Conservation (phyloP, 495 filamentous ascomycete genomes). For the Cladorrhinum samala region DNA sequence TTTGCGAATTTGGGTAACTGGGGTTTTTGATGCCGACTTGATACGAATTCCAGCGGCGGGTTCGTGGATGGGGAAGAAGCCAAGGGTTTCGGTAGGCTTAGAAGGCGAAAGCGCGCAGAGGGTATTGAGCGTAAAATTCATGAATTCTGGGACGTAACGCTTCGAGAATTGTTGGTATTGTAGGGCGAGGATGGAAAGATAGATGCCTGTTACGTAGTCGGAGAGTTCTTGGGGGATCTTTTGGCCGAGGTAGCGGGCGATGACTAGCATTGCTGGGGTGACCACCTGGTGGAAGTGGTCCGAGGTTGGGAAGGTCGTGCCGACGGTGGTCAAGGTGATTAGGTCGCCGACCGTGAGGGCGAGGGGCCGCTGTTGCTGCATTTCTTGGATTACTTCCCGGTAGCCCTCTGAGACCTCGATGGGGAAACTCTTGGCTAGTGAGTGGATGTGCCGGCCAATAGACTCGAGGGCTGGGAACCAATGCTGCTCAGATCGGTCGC, state of each 20-base stretch:
- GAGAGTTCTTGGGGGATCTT: constrained; percentile 55
- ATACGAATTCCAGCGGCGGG: constrained; percentile 50
- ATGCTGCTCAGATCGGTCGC: constrained; percentile 34
- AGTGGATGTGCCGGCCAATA: constrained; percentile 43
- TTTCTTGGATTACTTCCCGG: constrained; percentile 59
- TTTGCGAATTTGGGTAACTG: constrained; percentile 33
- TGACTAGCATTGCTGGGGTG: constrained; percentile 77
- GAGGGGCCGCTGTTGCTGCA: constrained; percentile 54
- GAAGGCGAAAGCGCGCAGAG: constrained; percentile 61
- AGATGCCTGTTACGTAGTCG: constrained; percentile 70
- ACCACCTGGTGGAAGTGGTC: constrained; percentile 94
- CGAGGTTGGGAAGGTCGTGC: constrained; percentile 83
- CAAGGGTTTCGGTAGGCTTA: constrained; percentile 37
- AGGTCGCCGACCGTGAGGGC: constrained; percentile 68
- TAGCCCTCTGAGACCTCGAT: constrained; percentile 71
- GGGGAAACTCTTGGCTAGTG: constrained; percentile 75
- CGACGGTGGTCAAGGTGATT: constrained; percentile 72
- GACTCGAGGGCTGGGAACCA: constrained; percentile 36
- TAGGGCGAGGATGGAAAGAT: constrained; percentile 65
- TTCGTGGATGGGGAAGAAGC: constrained; percentile 58
- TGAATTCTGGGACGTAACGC: constrained; percentile 80
- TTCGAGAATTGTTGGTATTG: constrained; percentile 77
- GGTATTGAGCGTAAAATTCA: constrained; percentile 73
- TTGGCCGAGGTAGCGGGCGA: constrained; percentile 77
- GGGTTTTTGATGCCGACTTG: constrained; percentile 5